Evolutionary conservation across 2,329 filamentous ascomycete genomes (phyloP).

Genomic region (Lasiodiplodia citricola): DNA sequence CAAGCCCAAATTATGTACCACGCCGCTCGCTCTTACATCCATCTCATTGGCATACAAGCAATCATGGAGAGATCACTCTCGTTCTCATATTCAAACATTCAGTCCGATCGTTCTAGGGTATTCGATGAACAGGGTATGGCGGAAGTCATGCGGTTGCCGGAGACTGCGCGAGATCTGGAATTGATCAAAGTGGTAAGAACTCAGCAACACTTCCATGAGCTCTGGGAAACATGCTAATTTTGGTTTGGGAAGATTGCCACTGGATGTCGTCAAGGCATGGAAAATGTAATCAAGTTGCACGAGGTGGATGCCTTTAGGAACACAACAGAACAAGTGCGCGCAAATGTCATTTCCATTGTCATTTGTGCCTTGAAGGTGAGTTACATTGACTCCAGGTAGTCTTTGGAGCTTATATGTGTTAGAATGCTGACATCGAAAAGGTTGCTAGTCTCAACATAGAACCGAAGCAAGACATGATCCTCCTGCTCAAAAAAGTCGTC

Average conservation of each 20-base stretch:
- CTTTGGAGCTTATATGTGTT: too few relatives aligned
- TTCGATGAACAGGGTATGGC: not conserved
- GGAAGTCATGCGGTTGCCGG: conserved; percentile 6
- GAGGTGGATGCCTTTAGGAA: conserved; percentile 7
- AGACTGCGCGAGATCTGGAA: conserved; percentile 15
- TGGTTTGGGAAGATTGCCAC: not conserved
- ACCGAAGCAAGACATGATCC: conserved; percentile 14
- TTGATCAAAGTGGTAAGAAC: conserved; percentile 18
- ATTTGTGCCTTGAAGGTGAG: conserved; percentile 16
- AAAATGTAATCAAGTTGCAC: conserved; percentile 11
- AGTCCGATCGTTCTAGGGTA: not conserved
- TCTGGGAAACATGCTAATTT: not conserved
- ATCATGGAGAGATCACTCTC: conserved; percentile 22
- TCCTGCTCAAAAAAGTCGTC: conserved; percentile 15
- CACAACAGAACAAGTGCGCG: not conserved
- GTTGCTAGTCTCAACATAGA: conserved; percentile 12
- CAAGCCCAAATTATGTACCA: conserved; percentile 18
- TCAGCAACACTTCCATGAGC: too few relatives aligned
- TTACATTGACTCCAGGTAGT: not conserved
- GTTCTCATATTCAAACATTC: not conserved
- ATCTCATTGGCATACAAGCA: conserved; percentile 23
- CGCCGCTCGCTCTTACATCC: conserved; percentile 4
- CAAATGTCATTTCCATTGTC: conserved; percentile 3
- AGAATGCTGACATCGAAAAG: not conserved
- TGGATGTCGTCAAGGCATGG: conserved; percentile 4